Percentiles rank a stretch among this genome's conserved stretches.
phyloP scores from a whole-genome alignment of 2,329 filamentous ascomycete species.

The Fusarium sp. region DNA sequence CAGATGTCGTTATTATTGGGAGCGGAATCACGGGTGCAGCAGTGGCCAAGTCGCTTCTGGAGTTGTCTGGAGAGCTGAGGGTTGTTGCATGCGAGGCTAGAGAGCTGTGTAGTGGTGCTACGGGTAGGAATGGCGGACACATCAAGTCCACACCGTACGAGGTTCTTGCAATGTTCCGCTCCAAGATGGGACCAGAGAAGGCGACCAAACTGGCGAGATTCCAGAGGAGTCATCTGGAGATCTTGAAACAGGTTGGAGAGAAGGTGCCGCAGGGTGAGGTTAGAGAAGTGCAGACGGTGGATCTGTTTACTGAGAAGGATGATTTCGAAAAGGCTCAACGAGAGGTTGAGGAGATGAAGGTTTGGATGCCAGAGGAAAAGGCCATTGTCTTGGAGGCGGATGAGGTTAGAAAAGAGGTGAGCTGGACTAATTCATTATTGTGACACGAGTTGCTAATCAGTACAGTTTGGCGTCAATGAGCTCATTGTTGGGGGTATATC shows the following conservation, averaged over 20 bases:
- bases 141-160: conserved; percentile 60
- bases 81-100: conserved; percentile 65
- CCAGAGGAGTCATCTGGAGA: conserved; percentile 55
- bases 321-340: conserved; percentile 49
- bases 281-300: conserved; percentile 59
- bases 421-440: not conserved
- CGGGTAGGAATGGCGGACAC: conserved; percentile 65
- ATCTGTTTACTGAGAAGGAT: conserved; percentile 55
- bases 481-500: conserved; percentile 56
- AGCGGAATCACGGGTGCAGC: conserved; percentile 64
- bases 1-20: conserved; percentile 65
- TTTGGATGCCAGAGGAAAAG: conserved; percentile 55
- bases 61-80: conserved; percentile 32
- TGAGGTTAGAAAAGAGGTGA: conserved; percentile 48
- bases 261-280: conserved; percentile 54
- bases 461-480: conserved; percentile 51
- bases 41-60: conserved; percentile 43
- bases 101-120: conserved; percentile 62
- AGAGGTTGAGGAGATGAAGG: conserved; percentile 49
- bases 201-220: conserved; percentile 58
- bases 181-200: conserved; percentile 46
- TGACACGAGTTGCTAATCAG: not conserved
- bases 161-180: conserved; percentile 51
- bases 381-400: conserved; percentile 50
- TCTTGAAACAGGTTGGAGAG: conserved; percentile 53